Evolutionary conservation across 495 filamentous ascomycete genomes (phyloP).

Genomic region (Aspergillus diversus): DNA sequence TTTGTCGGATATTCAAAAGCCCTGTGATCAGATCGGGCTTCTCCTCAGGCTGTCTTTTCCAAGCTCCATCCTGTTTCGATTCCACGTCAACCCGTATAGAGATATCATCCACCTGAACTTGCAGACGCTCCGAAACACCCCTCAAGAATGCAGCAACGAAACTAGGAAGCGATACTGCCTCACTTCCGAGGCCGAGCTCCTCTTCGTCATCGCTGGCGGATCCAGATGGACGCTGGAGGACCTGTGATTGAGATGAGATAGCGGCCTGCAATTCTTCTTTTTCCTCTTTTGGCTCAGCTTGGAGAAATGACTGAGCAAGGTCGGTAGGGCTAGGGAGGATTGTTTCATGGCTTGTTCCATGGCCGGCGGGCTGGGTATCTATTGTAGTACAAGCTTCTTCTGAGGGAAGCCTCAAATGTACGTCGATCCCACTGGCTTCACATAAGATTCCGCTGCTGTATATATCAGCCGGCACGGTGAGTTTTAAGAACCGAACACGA

Average conservation of each 20-base stretch:
- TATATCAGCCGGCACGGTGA: slow-evolving; percentile 81
- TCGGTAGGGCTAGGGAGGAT: slow-evolving; percentile 75
- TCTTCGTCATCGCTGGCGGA: slow-evolving; percentile 62
- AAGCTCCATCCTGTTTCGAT: slow-evolving; percentile 47
- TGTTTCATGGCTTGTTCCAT: slow-evolving; percentile 27
- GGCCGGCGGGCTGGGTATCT: slow-evolving; percentile 13
- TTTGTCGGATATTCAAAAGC: slow-evolving; percentile 65
- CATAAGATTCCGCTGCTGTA: slow-evolving; percentile 76
- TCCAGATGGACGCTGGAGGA: slow-evolving; percentile 49
- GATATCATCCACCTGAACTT: slow-evolving; percentile 70
- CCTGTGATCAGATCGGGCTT: slow-evolving; percentile 59
- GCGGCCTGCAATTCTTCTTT: slow-evolving; percentile 77
- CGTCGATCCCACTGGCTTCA: slow-evolving; percentile 76
- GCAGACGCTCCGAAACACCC: slow-evolving; percentile 78
- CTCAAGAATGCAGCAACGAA: slow-evolving; percentile 84
- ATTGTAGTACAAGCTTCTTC: slow-evolving; percentile 29
- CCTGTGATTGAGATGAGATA: slow-evolving; percentile 64
- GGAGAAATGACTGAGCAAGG: slow-evolving; percentile 84
- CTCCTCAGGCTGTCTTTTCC: slow-evolving; percentile 44
- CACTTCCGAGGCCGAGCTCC: slow-evolving; percentile 69
- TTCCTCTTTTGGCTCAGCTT: slow-evolving; percentile 76
- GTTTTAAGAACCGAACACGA: slow-evolving; percentile 66
- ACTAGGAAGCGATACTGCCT: slow-evolving; percentile 71
- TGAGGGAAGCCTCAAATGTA: slow-evolving; percentile 55
- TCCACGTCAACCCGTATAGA: slow-evolving; percentile 65